Percentiles rank a stretch among this genome's conserved stretches.
Evolutionary conservation across 2,329 filamentous ascomycete species (phyloP).

Genomic region (Pestalotiopsis sp.): DNA sequence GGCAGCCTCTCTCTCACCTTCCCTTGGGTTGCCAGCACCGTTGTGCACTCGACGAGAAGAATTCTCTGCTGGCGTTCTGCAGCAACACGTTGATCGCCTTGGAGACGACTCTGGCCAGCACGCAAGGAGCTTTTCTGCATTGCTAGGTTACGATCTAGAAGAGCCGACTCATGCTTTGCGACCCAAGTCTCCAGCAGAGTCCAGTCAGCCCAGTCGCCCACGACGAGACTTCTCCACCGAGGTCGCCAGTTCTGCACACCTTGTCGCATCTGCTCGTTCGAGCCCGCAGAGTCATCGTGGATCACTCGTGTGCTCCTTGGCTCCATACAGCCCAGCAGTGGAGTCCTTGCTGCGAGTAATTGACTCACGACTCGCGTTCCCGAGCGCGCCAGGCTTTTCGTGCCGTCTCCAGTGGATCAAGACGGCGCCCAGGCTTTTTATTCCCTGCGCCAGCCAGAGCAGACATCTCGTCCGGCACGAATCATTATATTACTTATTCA

Average conservation of each 20-base stretch:
- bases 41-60: not conserved
- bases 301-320: not conserved
- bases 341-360: not conserved
- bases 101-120: not conserved
- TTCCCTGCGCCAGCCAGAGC: not conserved
- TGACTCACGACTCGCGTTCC: constrained; percentile 3
- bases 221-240: constrained; percentile 3
- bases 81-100: not conserved
- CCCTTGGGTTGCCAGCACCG: not conserved
- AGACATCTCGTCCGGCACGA: not conserved
- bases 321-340: constrained; percentile 7
- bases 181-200: constrained; percentile 1
- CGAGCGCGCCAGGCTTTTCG: not conserved
- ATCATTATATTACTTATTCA: not conserved
- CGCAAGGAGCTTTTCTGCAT: not conserved
- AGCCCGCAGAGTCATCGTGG: not conserved
- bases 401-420: not conserved
- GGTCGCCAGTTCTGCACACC: constrained; percentile 1
- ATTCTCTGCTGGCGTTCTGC: not conserved
- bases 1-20: not conserved
- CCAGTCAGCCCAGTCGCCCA: not conserved
- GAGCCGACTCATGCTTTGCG: constrained; percentile 11
- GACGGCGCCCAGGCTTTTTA: not conserved
- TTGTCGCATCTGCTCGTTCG: not conserved
- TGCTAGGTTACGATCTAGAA: constrained; percentile 1